Evolutionary conservation across 805 yeast genomes (phyloP), one percentile per base, ranked within the genome.

Genomic region (Metschnikowia borealis): DNA sequence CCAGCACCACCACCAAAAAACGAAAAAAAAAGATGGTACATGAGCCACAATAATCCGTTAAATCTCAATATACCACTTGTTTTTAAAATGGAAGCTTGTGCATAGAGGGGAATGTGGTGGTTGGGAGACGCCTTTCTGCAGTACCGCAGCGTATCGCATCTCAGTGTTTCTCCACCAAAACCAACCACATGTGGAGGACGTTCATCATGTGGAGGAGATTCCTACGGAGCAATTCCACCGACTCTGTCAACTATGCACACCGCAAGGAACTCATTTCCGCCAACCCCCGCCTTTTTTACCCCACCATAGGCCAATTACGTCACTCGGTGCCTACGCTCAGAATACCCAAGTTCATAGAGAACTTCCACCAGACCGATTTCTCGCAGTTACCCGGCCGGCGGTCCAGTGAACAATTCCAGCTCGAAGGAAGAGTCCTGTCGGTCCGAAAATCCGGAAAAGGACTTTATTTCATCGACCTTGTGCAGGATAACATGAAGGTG

Each of bases 401-500:
- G n/a, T 41, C 44, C 6, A 38, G 47, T 3, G 42, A 50, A 1
- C 31, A 46, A 4, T 31, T 50, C 31, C 58, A 60, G 29, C 47
- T 64, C 3, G 78, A 81, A 53, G 96, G 96, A 0, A 78, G 83
- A 47, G 74, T 89, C 6, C 50, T 48, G 2, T 70, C 80, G 18
- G 74, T 89, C 0, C 65, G 96, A 36, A 76, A 73, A 46, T 74
- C 90, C 0, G 89, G 95, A 0, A 83, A 79, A 57, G 85, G 84
- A 1, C 76, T 88, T 69, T 66, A 79, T 38, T 89, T 89, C 59
- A 59, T 88, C 21, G 96, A 89, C 62, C 38, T 89, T 2, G 59
- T 71, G 0, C 92, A 86, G 58, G 92, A 87, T 58, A 74, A 67
- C 36, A 44, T 53, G 0, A 74, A 73, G 55, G 65, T 89, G 2